Evolutionary conservation across 495 filamentous ascomycete genomes (phyloP).

Genomic region (Lasiosphaeria miniovina): DNA sequence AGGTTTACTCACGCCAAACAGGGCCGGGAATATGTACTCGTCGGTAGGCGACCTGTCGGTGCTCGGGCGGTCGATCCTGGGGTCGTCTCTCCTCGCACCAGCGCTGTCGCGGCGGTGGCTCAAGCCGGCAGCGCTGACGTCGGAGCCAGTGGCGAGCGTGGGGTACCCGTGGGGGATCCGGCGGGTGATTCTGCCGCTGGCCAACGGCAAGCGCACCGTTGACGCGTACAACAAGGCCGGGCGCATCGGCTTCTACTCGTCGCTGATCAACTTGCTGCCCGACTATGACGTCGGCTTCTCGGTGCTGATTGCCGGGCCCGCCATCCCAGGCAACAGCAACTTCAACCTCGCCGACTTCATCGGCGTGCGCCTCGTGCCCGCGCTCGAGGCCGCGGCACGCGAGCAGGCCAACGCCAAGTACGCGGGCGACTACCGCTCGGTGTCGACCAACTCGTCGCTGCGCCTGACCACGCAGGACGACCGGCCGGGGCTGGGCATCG

Average conservation of each 20-base stretch:
- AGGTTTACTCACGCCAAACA: slow-evolving; percentile 11
- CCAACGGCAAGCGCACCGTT: slow-evolving; percentile 47
- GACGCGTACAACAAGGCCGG: slow-evolving; percentile 54
- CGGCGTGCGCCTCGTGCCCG: slow-evolving; percentile 41
- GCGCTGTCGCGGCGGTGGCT: slow-evolving; percentile 54
- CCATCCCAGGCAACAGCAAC: slow-evolving; percentile 49
- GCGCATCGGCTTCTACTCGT: slow-evolving; percentile 44
- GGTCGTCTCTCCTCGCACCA: slow-evolving; percentile 43
- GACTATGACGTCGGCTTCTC: slow-evolving; percentile 52
- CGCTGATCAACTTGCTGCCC: slow-evolving; percentile 45
- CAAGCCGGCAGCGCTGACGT: slow-evolving; percentile 50
- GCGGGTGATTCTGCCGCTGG: slow-evolving; percentile 30
- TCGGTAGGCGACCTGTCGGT: slow-evolving; percentile 48
- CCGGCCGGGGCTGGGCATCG: slow-evolving; percentile 45
- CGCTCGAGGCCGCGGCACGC: slow-evolving; percentile 43
- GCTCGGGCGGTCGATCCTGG: slow-evolving; percentile 55
- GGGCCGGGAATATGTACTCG: slow-evolving; percentile 58
- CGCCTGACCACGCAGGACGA: slow-evolving; percentile 34
- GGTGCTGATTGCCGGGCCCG: slow-evolving; percentile 33
- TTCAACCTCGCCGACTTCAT: slow-evolving; percentile 45
- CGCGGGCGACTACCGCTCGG: slow-evolving; percentile 38
- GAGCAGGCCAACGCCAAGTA: slow-evolving; percentile 42
- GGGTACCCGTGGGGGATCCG: slow-evolving; percentile 60
- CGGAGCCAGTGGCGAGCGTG: slow-evolving; percentile 43
- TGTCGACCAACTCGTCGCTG: slow-evolving; percentile 28